A percentile compares a stretch with the other conserved stretches of the same genome.
These are phyloP conservation scores for Pholiota microspora DNA, from an alignment of 768 basidiomycete genomes.

Conservation along the genomic window DNA sequence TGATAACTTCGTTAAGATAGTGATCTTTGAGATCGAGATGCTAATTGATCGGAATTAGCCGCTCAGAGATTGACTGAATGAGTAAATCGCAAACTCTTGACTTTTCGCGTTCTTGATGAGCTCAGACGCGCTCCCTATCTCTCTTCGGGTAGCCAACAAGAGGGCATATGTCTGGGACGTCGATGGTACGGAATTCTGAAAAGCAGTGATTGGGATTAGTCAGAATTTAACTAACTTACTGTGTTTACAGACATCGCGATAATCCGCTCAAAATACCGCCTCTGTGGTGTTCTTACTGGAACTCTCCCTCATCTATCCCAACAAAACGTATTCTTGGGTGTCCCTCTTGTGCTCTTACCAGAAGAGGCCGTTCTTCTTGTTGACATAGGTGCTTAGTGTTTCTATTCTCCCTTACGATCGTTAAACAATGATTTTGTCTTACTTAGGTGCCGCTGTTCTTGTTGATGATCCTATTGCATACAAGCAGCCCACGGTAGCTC, in stretches of 20 bases:
- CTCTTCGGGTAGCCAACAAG: slow-evolving; percentile 72
- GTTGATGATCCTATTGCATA: slow-evolving; percentile 70
- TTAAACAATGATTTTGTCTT: slow-evolving; percentile 11
- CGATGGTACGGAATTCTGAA: slow-evolving; percentile 53
- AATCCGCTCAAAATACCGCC: slow-evolving; percentile 74
- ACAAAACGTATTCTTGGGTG: slow-evolving; percentile 93
- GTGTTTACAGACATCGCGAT: slow-evolving; percentile 66
- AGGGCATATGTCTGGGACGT: slow-evolving; percentile 89
- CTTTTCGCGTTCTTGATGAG: slow-evolving; percentile 12
- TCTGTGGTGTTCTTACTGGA: slow-evolving; percentile 85
- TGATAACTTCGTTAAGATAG: no score
- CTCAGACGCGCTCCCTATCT: slow-evolving; percentile 38
- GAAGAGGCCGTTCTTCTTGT: slow-evolving; percentile 92
- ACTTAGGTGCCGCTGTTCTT: slow-evolving; percentile 69
- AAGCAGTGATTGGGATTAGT: slow-evolving; percentile 3
- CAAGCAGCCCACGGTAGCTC: slow-evolving; percentile 40
- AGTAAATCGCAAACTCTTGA: not conserved
- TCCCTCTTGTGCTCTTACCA: slow-evolving; percentile 85
- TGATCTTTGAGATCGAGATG: not conserved
- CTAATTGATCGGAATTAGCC: slow-evolving; percentile 1
- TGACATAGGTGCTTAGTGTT: slow-evolving; percentile 58
- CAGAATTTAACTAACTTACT: slow-evolving; percentile 10
- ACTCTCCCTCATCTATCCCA: slow-evolving; percentile 94
- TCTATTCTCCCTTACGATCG: not conserved
- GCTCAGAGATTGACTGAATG: not conserved